Evolutionary conservation across 495 filamentous ascomycete genomes (phyloP), one percentile per base, ranked within the genome.

Genomic region (Aspergillus carlsbadensis): DNA sequence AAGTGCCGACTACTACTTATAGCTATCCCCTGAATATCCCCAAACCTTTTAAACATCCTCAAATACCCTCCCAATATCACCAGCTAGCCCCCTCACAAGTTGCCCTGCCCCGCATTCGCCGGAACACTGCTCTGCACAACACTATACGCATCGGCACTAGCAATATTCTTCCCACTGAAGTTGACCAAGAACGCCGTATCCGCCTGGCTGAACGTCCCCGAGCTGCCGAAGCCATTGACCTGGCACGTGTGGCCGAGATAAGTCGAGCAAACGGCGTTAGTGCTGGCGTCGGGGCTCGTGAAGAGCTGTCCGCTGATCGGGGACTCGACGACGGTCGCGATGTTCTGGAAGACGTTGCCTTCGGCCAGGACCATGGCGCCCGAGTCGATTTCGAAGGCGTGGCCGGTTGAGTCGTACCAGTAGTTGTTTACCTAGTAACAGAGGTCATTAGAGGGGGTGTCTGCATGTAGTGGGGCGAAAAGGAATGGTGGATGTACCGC

Each of bases 291-390:
- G 10, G 71, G 75, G 4, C 68, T 63, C 6, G 70, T 73, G 63
- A 81, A 81, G 26, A 81, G 64, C 57, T 71, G 45, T n/a, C 78
- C 74, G 35, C 62, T 54, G 47, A 73, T 51, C 24, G 66, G 62
- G 5, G 58, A 29, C 54, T 71, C 62, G n/a, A 65, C 66, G 26
- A 62, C 40, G 24, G 61, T 64, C 18, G 51, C 52, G 47, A 82
- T 75, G 56, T 78, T 78, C 68, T 81, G 73, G 72, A 85, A 84
- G n/a, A 78, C 76, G 61, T 79, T 84, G n/a, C 82, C 82, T 63
- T 84, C 82, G 4, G 78, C 80, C 5, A 85, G 70, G 41, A 82
- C 76, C 59, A 74, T 75, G 42, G 70, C 75, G 44, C 79, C 79
- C 6, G 67, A 62, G 34, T 65, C 73, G 51, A 82, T 75, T 64